Conservation (phyloP, 495 filamentous ascomycete genomes). For the Evernia prunastri region DNA sequence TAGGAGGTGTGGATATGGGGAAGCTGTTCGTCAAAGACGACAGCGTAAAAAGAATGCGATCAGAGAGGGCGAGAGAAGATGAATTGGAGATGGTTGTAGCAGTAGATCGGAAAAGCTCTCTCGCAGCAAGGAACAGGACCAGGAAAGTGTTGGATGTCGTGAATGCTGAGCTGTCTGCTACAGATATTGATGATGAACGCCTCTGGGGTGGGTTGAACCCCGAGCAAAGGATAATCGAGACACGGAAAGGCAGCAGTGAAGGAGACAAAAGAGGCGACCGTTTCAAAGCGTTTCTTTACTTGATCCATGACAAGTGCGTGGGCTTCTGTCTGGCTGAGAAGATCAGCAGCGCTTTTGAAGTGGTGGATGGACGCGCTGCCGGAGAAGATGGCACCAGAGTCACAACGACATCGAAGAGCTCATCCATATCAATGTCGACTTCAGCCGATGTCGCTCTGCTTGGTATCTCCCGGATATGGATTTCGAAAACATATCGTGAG, state of each 20-base stretch:
- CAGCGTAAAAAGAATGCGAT: conserved; percentile 42
- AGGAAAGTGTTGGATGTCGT: conserved; percentile 61
- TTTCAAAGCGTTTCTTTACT: conserved; percentile 59
- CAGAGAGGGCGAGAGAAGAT: conserved; percentile 41
- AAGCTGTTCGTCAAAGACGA: conserved; percentile 46
- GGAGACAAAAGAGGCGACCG: conserved; percentile 38
- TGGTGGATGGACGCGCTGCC: conserved; percentile 35
- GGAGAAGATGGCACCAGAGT: conserved; percentile 25
- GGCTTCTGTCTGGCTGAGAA: conserved; percentile 61
- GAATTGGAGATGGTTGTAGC: conserved; percentile 49
- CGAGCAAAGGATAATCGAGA: conserved; percentile 29
- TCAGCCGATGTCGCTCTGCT: conserved; percentile 47
- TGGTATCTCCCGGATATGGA: conserved; percentile 70
- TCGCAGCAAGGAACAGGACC: conserved; percentile 50
- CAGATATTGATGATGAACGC: conserved; percentile 50
- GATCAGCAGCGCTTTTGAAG: conserved; percentile 51
- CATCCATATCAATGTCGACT: conserved; percentile 41
- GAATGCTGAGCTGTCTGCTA: conserved; percentile 58
- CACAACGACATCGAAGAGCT: conserved; percentile 30
- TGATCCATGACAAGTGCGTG: conserved; percentile 57
- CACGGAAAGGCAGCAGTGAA: conserved; percentile 15
- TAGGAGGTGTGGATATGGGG: conserved; percentile 56
- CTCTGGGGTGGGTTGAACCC: conserved; percentile 53
- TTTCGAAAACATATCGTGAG: conserved; percentile 51
- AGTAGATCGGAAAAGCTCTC: conserved; percentile 48